These are phyloP conservation scores for Urochloa ruziziensis DNA, from an alignment of 176 grass and related monocot species.

Conservation along the genomic window DNA sequence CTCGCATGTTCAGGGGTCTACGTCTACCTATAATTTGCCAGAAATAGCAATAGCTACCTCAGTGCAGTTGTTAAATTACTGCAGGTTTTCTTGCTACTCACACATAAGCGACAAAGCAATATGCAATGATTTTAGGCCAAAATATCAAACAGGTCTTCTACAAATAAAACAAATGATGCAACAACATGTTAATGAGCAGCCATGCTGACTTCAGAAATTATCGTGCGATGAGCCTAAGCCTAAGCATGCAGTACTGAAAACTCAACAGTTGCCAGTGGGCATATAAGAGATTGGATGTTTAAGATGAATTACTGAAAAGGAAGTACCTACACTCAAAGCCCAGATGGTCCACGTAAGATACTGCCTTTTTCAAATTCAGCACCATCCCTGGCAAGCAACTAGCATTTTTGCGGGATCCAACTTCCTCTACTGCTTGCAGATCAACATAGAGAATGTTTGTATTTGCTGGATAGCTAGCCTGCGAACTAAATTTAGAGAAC, in stretches of 20 bases:
- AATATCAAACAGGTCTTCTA: background rate
- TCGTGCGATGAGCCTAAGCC: conserved; percentile 12
- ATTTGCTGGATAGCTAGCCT: conserved; percentile 93
- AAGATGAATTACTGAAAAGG: conserved; percentile 35
- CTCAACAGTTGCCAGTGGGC: background rate
- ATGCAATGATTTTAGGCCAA: background rate
- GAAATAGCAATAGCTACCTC: conserved; percentile 9
- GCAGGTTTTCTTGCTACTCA: background rate
- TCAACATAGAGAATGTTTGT: conserved; percentile 99
- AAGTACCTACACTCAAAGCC: conserved; percentile 94
- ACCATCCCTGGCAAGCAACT: conserved; percentile 92
- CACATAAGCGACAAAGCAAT: conserved; percentile 4
- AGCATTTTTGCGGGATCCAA: conserved; percentile 76
- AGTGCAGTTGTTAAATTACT: conserved; percentile 1
- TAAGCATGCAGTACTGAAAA: background rate
- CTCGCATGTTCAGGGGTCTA: background rate
- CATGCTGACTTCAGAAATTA: background rate
- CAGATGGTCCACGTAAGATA: conserved; percentile 82
- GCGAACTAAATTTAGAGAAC: conserved; percentile 66
- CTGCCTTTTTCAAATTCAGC: conserved; percentile 85
- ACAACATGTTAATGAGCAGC: conserved; percentile 1
- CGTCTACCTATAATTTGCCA: background rate
- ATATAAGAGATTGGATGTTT: background rate
- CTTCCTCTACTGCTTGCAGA: conserved; percentile 70
- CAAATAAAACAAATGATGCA: conserved; percentile 8